Base-by-base conservation (phyloP, 371 early-diverging fungal genomes). In the Mucor piriformis region DNA sequence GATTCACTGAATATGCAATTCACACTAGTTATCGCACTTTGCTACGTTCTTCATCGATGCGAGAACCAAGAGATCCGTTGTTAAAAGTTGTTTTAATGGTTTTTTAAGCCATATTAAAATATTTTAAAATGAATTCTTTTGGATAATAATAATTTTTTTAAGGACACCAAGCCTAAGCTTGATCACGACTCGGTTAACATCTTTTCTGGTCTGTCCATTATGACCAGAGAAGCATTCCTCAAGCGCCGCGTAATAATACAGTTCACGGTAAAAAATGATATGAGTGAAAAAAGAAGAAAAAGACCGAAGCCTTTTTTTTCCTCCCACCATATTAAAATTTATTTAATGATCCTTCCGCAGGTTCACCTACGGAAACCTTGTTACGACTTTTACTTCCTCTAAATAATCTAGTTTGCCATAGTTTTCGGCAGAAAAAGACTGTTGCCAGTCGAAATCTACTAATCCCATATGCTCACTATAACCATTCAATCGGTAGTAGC, bases 31-130 rank as follows among this genome's bases (percentile, higher is more conserved):
- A 46, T 83, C 81, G 81, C 83, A 77, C 65, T 79, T 83, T 76
- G 81, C 81, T 83, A 73, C 80, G 79, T 81, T 83, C 78, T 83
- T 79, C 79, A 81, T 80, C 80, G 79, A 76, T 82, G 72, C 79
- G 70, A 74, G 74, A 74, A 73, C 79, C 79, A 63, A 76, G 74
- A 67, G 74, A 77, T 77, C 68, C 74, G 66, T 71, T 74, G 67
- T 61, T 62, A 59, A 73, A 70, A 69, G 70, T 76, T 70, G 55
- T 42, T 74, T 59, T 69, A 55, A 53, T 49, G 27, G 32, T n/a
- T 49, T 49, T 49, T 32, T 27, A 12, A 12, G 10, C 32, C 12
- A 34, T 23, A 11, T 51, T 51, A 35, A 20, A 51, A 35, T 51
- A 35, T 35, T 32, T 42, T 21, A 49, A 8, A 29, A 25, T 49